Percentiles rank a stretch among this genome's conserved stretches.
Evolutionary conservation across 2,329 filamentous ascomycete genomes (phyloP).

Genomic region (Chaetomium olivaceum): DNA sequence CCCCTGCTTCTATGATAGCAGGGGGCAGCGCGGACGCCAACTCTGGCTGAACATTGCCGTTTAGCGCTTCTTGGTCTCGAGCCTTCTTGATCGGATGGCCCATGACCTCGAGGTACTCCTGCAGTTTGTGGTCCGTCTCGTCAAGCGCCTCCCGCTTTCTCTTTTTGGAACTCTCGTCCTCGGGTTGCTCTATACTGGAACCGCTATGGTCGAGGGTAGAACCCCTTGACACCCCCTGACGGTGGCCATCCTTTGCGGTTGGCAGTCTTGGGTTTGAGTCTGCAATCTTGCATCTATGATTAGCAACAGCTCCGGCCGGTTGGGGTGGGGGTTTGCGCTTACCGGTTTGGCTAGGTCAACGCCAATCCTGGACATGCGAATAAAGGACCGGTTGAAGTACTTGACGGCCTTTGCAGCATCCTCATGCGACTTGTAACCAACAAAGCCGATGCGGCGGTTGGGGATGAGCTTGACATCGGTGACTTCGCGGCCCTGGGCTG

Average conservation of each 20-base stretch:
- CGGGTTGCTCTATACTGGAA: slow-evolving; percentile 18
- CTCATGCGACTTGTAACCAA: slow-evolving; percentile 83
- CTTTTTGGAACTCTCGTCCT: slow-evolving; percentile 54
- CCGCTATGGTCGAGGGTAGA: slow-evolving; percentile 9
- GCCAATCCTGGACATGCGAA: slow-evolving; percentile 90
- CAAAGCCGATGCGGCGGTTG: slow-evolving; percentile 88
- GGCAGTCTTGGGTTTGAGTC: slow-evolving; percentile 27
- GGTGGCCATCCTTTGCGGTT: slow-evolving; percentile 18
- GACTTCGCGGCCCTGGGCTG: slow-evolving; percentile 67
- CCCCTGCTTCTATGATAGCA: slow-evolving; percentile 46
- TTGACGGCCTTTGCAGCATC: slow-evolving; percentile 82
- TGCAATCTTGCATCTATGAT: slow-evolving; percentile 32
- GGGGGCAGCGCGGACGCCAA: slow-evolving; percentile 14
- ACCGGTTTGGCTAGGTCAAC: slow-evolving; percentile 88
- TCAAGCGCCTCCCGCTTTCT: slow-evolving; percentile 63
- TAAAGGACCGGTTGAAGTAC: slow-evolving; percentile 94
- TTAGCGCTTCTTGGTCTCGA: slow-evolving; percentile 47
- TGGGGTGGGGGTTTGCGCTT: slow-evolving; percentile 34
- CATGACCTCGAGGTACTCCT: slow-evolving; percentile 86
- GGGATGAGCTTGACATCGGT: slow-evolving; percentile 93
- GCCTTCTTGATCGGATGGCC: slow-evolving; percentile 64
- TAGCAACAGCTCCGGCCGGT: slow-evolving; percentile 16
- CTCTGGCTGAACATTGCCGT: slow-evolving; percentile 12
- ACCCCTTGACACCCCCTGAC: slow-evolving; percentile 17
- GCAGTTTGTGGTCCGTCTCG: slow-evolving; percentile 73